Conservation (phyloP, 192 early-diverging fungal species). For the Dispira simplex region DNA sequence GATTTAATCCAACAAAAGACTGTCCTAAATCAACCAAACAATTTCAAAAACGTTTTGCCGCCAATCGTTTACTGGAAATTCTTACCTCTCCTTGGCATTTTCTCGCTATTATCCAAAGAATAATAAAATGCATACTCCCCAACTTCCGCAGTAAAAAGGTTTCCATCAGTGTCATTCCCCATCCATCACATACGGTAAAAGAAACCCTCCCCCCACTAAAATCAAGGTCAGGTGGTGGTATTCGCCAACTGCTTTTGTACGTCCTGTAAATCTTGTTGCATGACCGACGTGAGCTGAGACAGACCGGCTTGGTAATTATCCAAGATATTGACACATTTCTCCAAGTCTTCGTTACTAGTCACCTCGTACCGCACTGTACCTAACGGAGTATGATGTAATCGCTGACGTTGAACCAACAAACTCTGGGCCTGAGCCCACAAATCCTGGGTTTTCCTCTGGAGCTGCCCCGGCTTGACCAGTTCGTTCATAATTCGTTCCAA, state of each 20-base stretch:
- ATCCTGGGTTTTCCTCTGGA: conserved; percentile 68
- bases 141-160: no score
- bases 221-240: no score
- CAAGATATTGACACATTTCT: conserved; percentile 35
- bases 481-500: conserved; percentile 62
- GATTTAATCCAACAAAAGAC: no score
- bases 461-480: conserved; percentile 59
- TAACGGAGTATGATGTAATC: conserved; percentile 19
- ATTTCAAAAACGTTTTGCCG: no score
- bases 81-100: no score
- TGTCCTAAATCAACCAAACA: no score
- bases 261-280: conserved; percentile 40
- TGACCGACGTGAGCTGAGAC: conserved; percentile 42
- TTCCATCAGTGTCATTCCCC: no score
- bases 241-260: conserved; percentile 15
- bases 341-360: conserved; percentile 37
- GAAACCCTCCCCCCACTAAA: no score
- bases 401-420: conserved; percentile 36
- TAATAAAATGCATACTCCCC: no score
- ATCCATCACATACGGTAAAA: no score
- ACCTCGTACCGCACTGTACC: conserved; percentile 35
- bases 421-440: conserved; percentile 65
- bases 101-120: no score
- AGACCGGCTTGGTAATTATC: conserved; percentile 50
- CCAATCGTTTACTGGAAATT: no score